Conservation (phyloP, 2,329 filamentous ascomycete genomes). For the Seiridium unicorne region DNA sequence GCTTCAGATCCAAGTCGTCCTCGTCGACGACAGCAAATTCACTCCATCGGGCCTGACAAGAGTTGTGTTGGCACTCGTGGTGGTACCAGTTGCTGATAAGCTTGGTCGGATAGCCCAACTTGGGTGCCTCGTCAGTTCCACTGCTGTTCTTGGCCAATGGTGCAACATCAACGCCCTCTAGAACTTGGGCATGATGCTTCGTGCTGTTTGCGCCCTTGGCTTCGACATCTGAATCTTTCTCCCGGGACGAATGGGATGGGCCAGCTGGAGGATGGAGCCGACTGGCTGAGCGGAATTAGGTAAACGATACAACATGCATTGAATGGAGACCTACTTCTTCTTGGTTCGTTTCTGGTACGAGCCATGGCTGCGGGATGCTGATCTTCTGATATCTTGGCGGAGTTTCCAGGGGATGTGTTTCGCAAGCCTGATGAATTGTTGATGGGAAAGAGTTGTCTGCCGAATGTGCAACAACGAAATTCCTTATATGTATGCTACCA, state of each 20-base stretch:
- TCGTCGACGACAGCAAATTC: constrained; percentile 24
- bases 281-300: no score
- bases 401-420: no score
- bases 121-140: constrained; percentile 8
- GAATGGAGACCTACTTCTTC: background rate
- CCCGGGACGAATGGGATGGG: background rate
- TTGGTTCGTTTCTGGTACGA: background rate
- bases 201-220: background rate
- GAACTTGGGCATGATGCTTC: constrained; percentile 4
- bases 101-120: constrained; percentile 11
- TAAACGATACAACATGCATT: background rate
- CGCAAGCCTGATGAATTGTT: no score
- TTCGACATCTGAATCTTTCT: background rate
- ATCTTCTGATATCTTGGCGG: no score
- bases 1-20: constrained; percentile 21
- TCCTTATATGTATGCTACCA: no score
- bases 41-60: constrained; percentile 27
- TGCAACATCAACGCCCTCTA: constrained; percentile 10
- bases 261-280: background rate
- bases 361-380: background rate
- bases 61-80: constrained; percentile 16
- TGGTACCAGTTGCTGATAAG: constrained; percentile 17
- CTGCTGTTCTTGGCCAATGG: constrained; percentile 8
- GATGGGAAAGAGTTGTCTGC: no score
- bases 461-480: no score